Base-by-base conservation (phyloP, 805 yeast genomes). In the Yamadazyma scolyti region DNA sequence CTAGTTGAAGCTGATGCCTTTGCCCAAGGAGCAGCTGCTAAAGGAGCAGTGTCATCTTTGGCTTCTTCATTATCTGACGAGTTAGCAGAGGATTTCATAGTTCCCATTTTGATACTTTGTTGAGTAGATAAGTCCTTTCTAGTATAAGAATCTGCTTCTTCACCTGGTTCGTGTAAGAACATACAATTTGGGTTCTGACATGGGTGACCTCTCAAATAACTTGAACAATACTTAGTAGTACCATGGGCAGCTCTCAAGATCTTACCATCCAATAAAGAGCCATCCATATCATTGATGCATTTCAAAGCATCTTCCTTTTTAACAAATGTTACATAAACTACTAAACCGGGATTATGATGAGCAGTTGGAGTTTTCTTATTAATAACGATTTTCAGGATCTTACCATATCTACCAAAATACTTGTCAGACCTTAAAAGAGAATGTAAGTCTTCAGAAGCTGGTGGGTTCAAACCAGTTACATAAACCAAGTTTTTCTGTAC, bases 81-180 rank as follows among this genome's bases (percentile, higher is more conserved):
- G 28, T 50, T 43, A 18, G 38, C 37, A 20, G 19, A 28, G 50
- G 40, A 32, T 11, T 65, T 67, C 48, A 61, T 58, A 66, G 61
- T 64, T 28, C 68, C 63, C 73, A 75, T 75, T 48, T 73, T 77
- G 42, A 75, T 68, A 46, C 79, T 77, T 44, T 77, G 79, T 54
- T 84, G 82, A 3, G 93, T 83, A 4, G 88, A 78, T 48, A 85
- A 68, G 50, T 85, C 94, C 51, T 85, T 88, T 58, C 96, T 79
- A 16, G 95, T 86, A 61, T 85, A 90, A 8, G 95, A 83, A 50
- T 93, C 98, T 2, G 97, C 97, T 58, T 93, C 98, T 66, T 93
- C 99, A 37, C 99, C 98, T 5, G 98, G 98, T 60, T 93, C 98
- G 57, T 93, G 99, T 49, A 93, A 71, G 51, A 93, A 93, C 98